phyloP scores from a whole-genome alignment of 805 yeast genomes.

The Kockiozyma suomiensis region DNA sequence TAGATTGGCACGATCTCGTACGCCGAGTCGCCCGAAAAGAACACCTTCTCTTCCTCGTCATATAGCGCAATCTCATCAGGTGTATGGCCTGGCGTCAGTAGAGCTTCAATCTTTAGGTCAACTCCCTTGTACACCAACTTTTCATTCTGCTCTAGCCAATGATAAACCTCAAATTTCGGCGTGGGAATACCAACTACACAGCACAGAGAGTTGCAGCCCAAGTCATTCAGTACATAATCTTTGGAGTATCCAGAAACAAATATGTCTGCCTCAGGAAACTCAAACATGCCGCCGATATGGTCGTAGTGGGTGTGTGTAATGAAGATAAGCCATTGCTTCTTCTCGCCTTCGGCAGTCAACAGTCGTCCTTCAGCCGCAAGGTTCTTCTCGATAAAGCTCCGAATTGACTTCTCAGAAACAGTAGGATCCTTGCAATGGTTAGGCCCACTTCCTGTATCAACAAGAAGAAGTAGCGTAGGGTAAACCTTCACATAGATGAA shows the following conservation, averaged over 20 bases:
- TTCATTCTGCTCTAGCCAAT: slow-evolving; percentile 32
- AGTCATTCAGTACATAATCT: slow-evolving; percentile 29
- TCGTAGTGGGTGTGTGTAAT: slow-evolving; percentile 32
- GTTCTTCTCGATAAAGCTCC: slow-evolving; percentile 22
- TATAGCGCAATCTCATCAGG: slow-evolving; percentile 32
- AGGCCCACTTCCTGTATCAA: slow-evolving; percentile 31
- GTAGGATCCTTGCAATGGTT: slow-evolving; percentile 22
- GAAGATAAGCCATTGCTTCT: slow-evolving; percentile 29
- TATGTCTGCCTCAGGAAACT: slow-evolving; percentile 26
- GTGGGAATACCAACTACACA: slow-evolving; percentile 30
- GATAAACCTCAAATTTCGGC: slow-evolving; percentile 27
- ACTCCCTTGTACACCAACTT: slow-evolving; percentile 21
- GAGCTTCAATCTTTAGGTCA: slow-evolving; percentile 24
- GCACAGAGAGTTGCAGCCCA: slow-evolving; percentile 32
- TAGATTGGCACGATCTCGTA: slow-evolving; percentile 28
- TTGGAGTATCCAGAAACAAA: slow-evolving; percentile 28
- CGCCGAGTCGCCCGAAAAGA: slow-evolving; percentile 29
- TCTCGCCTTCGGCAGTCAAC: slow-evolving; percentile 17
- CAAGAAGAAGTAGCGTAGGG: slow-evolving; percentile 21
- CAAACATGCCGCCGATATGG: slow-evolving; percentile 30
- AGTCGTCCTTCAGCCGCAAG: slow-evolving; percentile 19
- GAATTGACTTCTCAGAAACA: slow-evolving; percentile 25
- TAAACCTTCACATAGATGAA: slow-evolving; percentile 32
- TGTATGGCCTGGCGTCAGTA: slow-evolving; percentile 31
- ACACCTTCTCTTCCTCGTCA: slow-evolving; percentile 29